Percentiles rank a stretch among this genome's conserved stretches.
These are phyloP conservation scores for Taxillus chinensis DNA, from an alignment of 164 flowering plant genomes.

Conservation along the genomic window DNA sequence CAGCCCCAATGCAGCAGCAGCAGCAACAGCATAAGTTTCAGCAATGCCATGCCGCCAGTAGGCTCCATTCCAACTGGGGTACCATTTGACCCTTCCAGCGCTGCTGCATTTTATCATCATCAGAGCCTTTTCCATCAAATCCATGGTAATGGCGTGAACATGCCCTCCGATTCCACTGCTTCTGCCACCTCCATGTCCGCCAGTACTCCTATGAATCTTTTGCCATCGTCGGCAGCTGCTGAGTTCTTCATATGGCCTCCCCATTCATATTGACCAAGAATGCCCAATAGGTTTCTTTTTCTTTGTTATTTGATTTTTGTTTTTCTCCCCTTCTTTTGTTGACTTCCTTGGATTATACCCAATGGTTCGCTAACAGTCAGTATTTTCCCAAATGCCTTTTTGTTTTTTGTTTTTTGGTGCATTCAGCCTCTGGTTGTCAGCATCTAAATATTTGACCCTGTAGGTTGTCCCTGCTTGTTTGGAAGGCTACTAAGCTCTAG, in stretches of 20 bases:
- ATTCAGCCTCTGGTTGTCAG: neutral
- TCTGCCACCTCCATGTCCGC: conserved; percentile 12
- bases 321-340: neutral
- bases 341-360: neutral
- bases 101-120: conserved; percentile 23
- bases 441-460: neutral
- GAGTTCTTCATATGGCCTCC: conserved; percentile 55
- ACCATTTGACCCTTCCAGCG: conserved; percentile 27
- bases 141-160: conserved; percentile 7
- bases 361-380: neutral
- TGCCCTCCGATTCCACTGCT: conserved; percentile 9
- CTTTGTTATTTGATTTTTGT: too few species aligned
- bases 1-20: conserved; percentile 21
- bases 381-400: neutral
- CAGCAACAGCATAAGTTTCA: conserved; percentile 31
- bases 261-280: conserved; percentile 25
- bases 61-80: conserved; percentile 31
- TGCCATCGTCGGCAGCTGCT: conserved; percentile 24
- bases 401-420: neutral
- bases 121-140: conserved; percentile 37
- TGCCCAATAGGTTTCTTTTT: neutral
- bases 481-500: too few species aligned
- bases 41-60: conserved; percentile 16
- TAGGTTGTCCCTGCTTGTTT: neutral
- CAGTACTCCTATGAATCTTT: conserved; percentile 9